Percentiles rank a stretch among this genome's conserved stretches.
phyloP scores from a whole-genome alignment of 2,329 filamentous ascomycete species.

The Epichloe aotearoae region DNA sequence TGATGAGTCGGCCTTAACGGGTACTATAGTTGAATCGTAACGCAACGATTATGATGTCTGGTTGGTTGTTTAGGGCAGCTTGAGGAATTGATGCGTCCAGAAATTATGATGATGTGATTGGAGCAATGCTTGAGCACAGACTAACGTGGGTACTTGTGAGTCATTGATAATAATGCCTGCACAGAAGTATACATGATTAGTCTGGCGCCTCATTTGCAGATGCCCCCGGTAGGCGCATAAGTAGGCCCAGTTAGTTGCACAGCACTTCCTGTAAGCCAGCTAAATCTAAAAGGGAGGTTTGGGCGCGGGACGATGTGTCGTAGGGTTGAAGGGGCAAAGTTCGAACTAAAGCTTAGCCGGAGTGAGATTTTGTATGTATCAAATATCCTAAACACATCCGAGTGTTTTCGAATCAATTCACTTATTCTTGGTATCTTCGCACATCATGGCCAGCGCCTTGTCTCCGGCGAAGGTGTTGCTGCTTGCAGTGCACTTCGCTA shows the following conservation, averaged over 20 bases:
- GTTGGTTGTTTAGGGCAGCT: background rate
- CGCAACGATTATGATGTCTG: background rate
- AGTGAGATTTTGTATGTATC: background rate
- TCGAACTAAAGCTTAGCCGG: background rate
- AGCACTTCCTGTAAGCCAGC: background rate
- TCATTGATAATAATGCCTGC: too few species aligned
- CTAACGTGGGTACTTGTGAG: background rate
- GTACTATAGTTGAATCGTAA: background rate
- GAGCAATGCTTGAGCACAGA: background rate
- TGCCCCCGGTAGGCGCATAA: background rate
- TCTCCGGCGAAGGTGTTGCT: slow-evolving; percentile 58
- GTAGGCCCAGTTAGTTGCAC: background rate
- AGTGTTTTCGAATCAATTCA: background rate
- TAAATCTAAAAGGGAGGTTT: background rate
- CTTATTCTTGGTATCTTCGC: background rate
- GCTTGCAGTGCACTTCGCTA: slow-evolving; percentile 57
- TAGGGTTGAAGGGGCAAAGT: background rate
- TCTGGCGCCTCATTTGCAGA: too few species aligned
- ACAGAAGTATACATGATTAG: background rate
- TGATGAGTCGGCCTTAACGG: slow-evolving; percentile 24
- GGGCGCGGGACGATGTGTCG: background rate
- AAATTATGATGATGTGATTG: background rate
- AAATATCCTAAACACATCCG: background rate
- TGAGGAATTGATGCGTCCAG: background rate
- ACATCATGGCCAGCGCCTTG: slow-evolving; percentile 22